phyloP scores from a whole-genome alignment of 257 asterid genomes.

The Pogostemon cablin region DNA sequence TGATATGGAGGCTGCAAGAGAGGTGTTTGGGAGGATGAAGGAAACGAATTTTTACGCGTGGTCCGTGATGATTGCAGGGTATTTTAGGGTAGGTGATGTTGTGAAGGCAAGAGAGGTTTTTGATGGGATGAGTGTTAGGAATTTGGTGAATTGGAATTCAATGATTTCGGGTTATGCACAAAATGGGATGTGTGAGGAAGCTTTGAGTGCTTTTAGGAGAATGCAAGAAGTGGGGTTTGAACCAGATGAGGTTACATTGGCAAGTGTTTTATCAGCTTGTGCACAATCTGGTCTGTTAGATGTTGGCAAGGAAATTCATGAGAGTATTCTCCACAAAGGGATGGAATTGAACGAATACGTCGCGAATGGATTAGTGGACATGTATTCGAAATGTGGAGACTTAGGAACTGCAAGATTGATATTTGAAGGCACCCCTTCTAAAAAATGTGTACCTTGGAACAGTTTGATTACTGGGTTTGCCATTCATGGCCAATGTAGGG shows the following conservation, averaged over 20 bases:
- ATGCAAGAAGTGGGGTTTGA: constrained; percentile 66
- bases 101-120: constrained; percentile 59
- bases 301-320: constrained; percentile 64
- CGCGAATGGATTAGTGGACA: constrained; percentile 74
- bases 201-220: constrained; percentile 50
- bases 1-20: constrained; percentile 66
- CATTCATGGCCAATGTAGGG: constrained; percentile 57
- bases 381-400: constrained; percentile 93
- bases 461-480: constrained; percentile 67
- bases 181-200: constrained; percentile 60
- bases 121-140: constrained; percentile 58
- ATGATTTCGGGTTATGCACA: constrained; percentile 81
- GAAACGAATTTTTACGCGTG: constrained; percentile 59
- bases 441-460: constrained; percentile 61
- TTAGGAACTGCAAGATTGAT: constrained; percentile 52
- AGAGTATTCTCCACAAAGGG: constrained; percentile 43
- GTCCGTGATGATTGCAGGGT: constrained; percentile 76
- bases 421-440: constrained; percentile 49
- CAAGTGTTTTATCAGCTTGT: constrained; percentile 73
- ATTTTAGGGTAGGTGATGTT: constrained; percentile 65
- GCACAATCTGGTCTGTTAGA: constrained; percentile 71
- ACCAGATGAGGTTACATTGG: constrained; percentile 75
- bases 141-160: constrained; percentile 80
- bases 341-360: constrained; percentile 57
- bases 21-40: constrained; percentile 58